Evolutionary conservation across 352 stramenopile species (phyloP).

Genomic region (Pythium dissotocum): DNA sequence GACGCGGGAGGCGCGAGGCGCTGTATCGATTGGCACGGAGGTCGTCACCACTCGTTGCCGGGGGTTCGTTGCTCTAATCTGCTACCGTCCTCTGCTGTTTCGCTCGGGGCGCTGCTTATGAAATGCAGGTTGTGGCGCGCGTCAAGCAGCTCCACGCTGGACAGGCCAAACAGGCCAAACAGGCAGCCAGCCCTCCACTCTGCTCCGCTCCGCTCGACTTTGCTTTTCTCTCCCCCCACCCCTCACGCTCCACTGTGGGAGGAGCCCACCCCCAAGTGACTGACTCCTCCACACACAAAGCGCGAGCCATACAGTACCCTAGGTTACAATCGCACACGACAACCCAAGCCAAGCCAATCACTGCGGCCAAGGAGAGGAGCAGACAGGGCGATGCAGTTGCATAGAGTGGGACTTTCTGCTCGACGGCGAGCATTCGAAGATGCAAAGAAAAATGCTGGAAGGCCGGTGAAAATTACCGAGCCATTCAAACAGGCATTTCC

Average conservation of each 20-base stretch:
- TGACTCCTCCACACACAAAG: slow-evolving; percentile 10
- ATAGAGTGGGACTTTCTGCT: neutral
- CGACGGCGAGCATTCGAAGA: slow-evolving; percentile 3
- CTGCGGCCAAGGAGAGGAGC: neutral
- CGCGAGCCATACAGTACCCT: neutral
- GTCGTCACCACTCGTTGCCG: slow-evolving; percentile 17
- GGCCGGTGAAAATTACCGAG: slow-evolving; percentile 2
- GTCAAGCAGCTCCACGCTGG: slow-evolving; percentile 16
- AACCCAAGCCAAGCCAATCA: slow-evolving; percentile 19
- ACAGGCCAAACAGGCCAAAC: slow-evolving; percentile 5
- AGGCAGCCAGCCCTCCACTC: slow-evolving; percentile 11
- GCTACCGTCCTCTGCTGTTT: slow-evolving; percentile 25
- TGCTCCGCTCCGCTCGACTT: neutral
- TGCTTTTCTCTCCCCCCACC: slow-evolving; percentile 23
- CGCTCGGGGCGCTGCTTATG: slow-evolving; percentile 27
- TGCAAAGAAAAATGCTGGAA: slow-evolving; percentile 15
- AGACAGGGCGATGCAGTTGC: slow-evolving; percentile 5
- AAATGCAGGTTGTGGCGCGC: slow-evolving; percentile 24
- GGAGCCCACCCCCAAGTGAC: slow-evolving; percentile 1
- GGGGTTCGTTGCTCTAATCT: slow-evolving; percentile 5
- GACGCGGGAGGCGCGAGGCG: slow-evolving; percentile 18
- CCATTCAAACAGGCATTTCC: slow-evolving; percentile 1
- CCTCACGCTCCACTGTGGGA: neutral
- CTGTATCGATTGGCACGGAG: slow-evolving; percentile 9
- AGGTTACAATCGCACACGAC: slow-evolving; percentile 17